A percentile compares a stretch with the other conserved stretches of the same genome.
These are phyloP conservation scores for Cylindrotheca fusiformis DNA, from an alignment of 108 stramenopile genomes.

Conservation along the genomic window DNA sequence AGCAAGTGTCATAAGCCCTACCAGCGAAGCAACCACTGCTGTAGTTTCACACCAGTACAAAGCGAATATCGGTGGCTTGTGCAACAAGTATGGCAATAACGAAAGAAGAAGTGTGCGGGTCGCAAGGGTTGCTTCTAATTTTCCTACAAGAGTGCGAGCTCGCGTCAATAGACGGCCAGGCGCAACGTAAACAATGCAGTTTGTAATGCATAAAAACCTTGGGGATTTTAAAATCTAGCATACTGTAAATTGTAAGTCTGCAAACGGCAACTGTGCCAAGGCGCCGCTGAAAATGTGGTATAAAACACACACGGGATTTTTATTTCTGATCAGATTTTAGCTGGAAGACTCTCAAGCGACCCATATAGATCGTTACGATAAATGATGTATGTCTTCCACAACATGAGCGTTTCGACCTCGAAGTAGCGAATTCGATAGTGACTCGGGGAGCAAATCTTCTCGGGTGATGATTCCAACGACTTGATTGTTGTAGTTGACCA, in stretches of 20 bases:
- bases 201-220: too few relatives aligned
- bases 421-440: conserved; percentile 71
- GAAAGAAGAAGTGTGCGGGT: too few relatives aligned
- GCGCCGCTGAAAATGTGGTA: too few relatives aligned
- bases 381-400: conserved; percentile 26
- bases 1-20: neutral
- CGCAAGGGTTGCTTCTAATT: neutral
- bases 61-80: neutral
- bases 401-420: conserved; percentile 80
- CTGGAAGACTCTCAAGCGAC: too few relatives aligned
- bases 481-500: conserved; percentile 91
- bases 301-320: too few relatives aligned
- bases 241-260: too few relatives aligned
- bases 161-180: neutral
- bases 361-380: conserved; percentile 2
- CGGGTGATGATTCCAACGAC: conserved; percentile 89
- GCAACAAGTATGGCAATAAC: neutral
- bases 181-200: too few relatives aligned
- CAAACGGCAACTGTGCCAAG: too few relatives aligned
- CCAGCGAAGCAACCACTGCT: conserved; percentile 7
- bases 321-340: too few relatives aligned
- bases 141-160: neutral
- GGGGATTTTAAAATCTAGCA: too few relatives aligned
- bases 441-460: conserved; percentile 76
- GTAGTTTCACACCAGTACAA: neutral